Evolutionary conservation across 345 rosid species (phyloP), one percentile per base, ranked within the genome.

Genomic region (Citrus trifoliata): DNA sequence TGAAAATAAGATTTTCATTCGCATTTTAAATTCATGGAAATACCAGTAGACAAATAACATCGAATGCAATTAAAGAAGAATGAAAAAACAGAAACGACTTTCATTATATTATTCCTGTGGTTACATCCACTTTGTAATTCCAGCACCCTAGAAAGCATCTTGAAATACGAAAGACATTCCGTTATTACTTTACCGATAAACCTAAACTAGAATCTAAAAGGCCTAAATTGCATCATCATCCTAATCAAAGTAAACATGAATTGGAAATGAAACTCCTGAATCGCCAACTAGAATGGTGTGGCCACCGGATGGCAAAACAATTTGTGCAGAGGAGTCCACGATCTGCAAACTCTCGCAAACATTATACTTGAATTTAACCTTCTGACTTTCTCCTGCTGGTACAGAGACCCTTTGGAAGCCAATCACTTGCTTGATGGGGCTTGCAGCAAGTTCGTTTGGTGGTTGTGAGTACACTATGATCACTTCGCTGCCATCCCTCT

Each of bases 321-420:
- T 65, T 38, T 80, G 40, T 0, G 76, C 88, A 2, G 28, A 35
- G 4, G 3, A 14, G 21, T 88, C 83, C 3, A 87, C 81, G 13
- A 83, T 64, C 1, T 40, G 66, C 9, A 85, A 73, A 72, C 82
- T 79, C 77, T 82, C 40, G 80, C 90, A 85, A 14, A 70, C 82
- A 6, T 87, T 67, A 4, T 85, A 56, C 37, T 32, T 27, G 32
- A 88, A 87, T 6, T 66, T 67, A 1, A 84, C 84, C 66, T 37
- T 79, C 18, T 42, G 18, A 7, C 64, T 82, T 21, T 25, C 10
- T 21, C 81, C 83, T 7, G 79, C 81, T 14, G 68, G 9, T 33
- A 87, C 76, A 62, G 33, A 71, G 37, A 80, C 86, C 69, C 83
- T 82, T 71, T 78, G n/a, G 75, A 87, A 88, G 0, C 80, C 92